Conservation (phyloP, 805 yeast genomes). For the Hanseniaspora guilliermondii region DNA sequence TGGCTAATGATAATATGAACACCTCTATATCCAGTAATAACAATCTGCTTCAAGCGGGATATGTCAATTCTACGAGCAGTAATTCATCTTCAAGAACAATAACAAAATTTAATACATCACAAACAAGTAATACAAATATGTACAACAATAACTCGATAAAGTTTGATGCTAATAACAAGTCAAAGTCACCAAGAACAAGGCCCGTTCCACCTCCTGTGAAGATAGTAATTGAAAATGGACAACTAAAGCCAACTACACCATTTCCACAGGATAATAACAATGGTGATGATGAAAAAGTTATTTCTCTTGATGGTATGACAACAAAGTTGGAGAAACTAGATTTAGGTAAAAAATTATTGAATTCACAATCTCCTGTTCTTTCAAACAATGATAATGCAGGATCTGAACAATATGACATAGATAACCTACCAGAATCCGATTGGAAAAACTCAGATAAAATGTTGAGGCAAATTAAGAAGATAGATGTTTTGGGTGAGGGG, state of each 20-base stretch:
- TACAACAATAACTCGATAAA: background rate
- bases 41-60: background rate
- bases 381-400: background rate
- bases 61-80: background rate
- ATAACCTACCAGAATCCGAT: constrained; percentile 53
- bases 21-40: background rate
- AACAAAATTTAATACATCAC: constrained; percentile 1
- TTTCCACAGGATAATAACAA: constrained; percentile 6
- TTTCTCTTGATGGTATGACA: constrained; percentile 5
- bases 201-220: constrained; percentile 14
- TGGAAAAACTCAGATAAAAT: constrained; percentile 54
- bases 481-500: constrained; percentile 81
- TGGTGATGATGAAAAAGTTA: constrained; percentile 8
- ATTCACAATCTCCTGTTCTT: background rate
- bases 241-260: constrained; percentile 4
- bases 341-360: background rate
- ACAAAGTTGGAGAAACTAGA: constrained; percentile 7
- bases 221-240: constrained; percentile 5
- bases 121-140: background rate
- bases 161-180: background rate
- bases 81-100: constrained; percentile 7
- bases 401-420: constrained; percentile 28
- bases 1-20: background rate
- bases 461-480: constrained; percentile 48
- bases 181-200: constrained; percentile 12